Evolutionary conservation across 202 grass and related monocot species (phyloP).

Genomic region (Panicum hallii): DNA sequence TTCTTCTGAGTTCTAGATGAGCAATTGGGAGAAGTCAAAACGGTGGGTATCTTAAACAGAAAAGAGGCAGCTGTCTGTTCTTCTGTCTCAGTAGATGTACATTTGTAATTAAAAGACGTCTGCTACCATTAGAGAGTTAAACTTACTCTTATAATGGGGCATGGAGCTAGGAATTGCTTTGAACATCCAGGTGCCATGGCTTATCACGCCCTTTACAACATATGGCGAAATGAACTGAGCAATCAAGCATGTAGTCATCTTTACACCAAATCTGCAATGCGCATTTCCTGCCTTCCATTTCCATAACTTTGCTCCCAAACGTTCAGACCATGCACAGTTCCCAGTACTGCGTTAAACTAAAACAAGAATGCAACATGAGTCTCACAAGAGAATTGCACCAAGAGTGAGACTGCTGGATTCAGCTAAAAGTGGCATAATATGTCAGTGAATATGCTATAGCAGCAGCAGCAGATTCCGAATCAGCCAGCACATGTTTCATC

Average conservation of each 20-base stretch:
- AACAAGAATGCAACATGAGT: background rate
- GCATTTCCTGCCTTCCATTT: background rate
- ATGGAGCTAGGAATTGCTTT: background rate
- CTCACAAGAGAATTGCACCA: conserved; percentile 12
- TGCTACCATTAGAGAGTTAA: background rate
- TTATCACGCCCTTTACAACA: background rate
- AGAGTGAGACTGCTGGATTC: conserved; percentile 5
- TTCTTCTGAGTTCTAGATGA: background rate
- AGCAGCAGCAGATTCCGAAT: conserved; percentile 28
- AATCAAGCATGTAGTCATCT: background rate
- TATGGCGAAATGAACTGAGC: background rate
- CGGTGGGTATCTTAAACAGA: background rate
- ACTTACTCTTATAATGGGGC: background rate
- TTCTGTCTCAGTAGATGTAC: background rate
- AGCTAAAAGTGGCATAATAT: conserved; percentile 2
- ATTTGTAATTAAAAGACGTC: conserved; percentile 8
- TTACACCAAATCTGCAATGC: conserved; percentile 18
- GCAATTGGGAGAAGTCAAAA: background rate
- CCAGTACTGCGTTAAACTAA: conserved; percentile 8
- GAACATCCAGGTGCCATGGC: background rate
- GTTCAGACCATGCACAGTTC: background rate
- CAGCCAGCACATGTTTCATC: conserved; percentile 43
- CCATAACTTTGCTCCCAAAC: conserved; percentile 4
- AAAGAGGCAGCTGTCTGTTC: background rate
- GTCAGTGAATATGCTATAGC: background rate